Evolutionary conservation across 129 eudicot genomes (phyloP).

Genomic region (Calendula officinalis): DNA sequence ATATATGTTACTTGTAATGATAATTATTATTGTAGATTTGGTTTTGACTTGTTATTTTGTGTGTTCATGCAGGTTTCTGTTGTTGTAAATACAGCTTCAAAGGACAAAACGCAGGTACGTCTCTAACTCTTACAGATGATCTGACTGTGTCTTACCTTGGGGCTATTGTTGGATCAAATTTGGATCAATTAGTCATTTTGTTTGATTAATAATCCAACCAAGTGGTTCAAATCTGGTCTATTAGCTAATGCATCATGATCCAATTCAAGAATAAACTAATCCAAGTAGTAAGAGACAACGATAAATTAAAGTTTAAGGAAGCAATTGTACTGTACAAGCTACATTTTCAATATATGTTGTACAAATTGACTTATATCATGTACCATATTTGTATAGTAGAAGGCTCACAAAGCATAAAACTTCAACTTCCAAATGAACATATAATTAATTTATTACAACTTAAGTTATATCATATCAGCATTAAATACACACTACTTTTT

Average conservation of each 20-base stretch:
- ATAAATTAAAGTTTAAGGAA: not conserved
- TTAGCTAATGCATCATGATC: constrained; percentile 10
- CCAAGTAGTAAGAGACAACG: not conserved
- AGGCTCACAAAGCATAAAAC: not conserved
- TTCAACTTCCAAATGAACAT: not conserved
- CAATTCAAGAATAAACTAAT: not conserved
- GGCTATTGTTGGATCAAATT: not conserved
- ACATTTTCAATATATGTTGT: not conserved
- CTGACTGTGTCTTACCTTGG: not conserved
- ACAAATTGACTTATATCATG: constrained; percentile 1
- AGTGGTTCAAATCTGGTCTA: constrained; percentile 3
- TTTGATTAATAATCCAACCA: not conserved
- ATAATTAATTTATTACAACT: not conserved
- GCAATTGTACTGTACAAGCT: not conserved
- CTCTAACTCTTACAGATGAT: not conserved
- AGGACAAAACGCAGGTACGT: constrained; percentile 80
- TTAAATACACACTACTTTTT: not conserved
- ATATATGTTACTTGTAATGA: not conserved
- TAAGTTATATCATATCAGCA: not conserved
- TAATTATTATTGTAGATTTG: constrained; percentile 16
- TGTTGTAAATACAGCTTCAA: constrained; percentile 67
- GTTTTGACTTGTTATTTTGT: constrained; percentile 13
- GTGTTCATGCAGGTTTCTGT: constrained; percentile 65
- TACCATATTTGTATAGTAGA: no score
- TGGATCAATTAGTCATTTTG: not conserved